These are phyloP conservation scores for Cordyceps cateniannulata DNA, from an alignment of 2,329 filamentous ascomycete species.

Conservation along the genomic window DNA sequence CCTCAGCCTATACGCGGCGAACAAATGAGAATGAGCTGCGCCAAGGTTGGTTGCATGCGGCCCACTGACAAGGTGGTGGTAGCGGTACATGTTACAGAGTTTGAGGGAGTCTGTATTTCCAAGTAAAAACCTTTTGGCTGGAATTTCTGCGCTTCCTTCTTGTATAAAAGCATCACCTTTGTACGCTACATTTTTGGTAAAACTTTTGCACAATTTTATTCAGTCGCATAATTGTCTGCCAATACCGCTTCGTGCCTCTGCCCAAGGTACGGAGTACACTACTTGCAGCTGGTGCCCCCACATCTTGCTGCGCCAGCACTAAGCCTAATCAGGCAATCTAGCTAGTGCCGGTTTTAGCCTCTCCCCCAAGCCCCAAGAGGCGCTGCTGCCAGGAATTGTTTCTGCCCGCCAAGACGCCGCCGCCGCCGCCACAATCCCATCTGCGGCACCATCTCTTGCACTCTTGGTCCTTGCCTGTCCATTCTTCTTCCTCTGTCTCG, in stretches of 20 bases:
- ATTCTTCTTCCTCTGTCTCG: neutral
- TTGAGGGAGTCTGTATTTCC: neutral
- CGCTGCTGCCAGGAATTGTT: neutral
- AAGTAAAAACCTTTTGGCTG: neutral
- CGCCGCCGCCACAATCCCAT: slow-evolving; percentile 5
- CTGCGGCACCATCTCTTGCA: neutral
- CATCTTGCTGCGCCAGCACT: neutral
- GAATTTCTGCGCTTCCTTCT: too few relatives aligned
- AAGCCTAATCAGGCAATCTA: neutral
- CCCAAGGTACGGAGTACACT: too few relatives aligned
- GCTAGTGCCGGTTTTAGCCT: neutral
- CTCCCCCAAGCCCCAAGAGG: too few relatives aligned
- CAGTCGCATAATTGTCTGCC: too few relatives aligned
- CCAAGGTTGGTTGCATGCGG: neutral
- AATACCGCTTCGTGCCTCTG: too few relatives aligned
- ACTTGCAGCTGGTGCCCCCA: neutral
- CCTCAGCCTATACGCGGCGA: neutral
- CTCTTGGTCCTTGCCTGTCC: neutral
- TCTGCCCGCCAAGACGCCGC: slow-evolving; percentile 2
- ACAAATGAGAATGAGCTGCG: too few relatives aligned
- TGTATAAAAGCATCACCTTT: too few relatives aligned
- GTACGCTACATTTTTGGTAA: too few relatives aligned
- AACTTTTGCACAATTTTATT: too few relatives aligned
- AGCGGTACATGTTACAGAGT: neutral
- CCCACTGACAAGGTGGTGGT: neutral